Percentiles rank a stretch among this genome's conserved stretches.
Conservation (phyloP, 2,329 filamentous ascomycete species). For the Scytalidium lignicola region DNA sequence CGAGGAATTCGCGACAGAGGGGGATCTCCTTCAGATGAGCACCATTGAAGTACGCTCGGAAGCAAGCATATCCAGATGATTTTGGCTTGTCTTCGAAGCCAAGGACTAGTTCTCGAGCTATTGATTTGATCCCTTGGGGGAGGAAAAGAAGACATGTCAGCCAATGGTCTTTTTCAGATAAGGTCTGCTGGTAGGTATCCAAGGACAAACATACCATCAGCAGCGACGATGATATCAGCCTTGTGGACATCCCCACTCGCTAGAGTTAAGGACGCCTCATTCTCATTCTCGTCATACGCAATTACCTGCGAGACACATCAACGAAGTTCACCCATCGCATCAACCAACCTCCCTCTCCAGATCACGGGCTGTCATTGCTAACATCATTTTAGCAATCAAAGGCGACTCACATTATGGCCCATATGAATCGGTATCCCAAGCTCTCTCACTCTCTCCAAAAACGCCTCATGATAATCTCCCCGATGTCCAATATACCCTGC, state of each 20-base stretch:
- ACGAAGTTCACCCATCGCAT: not conserved
- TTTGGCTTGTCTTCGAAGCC: conserved; percentile 48
- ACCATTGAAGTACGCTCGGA: conserved; percentile 40
- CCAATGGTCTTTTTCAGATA: not conserved
- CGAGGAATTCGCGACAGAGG: conserved; percentile 34
- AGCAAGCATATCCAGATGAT: conserved; percentile 48
- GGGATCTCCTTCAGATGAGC: conserved; percentile 30
- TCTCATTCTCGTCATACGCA: conserved; percentile 33
- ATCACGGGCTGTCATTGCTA: too few species aligned
- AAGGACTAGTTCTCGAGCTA: conserved; percentile 44
- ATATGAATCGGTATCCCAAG: conserved; percentile 35
- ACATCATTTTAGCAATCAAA: too few species aligned
- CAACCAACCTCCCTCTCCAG: too few species aligned
- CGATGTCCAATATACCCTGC: conserved; percentile 41
- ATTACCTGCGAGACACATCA: conserved; percentile 25
- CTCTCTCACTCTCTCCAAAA: conserved; percentile 33
- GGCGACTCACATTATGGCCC: conserved; percentile 26
- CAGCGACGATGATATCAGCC: conserved; percentile 46
- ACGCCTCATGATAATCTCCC: conserved; percentile 39
- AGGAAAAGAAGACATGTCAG: not conserved
- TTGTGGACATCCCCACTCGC: conserved; percentile 31
- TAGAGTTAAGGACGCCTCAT: conserved; percentile 29
- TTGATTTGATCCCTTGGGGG: conserved; percentile 39
- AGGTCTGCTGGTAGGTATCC: not conserved
- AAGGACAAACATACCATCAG: conserved; percentile 31